Percentiles rank a stretch among this genome's conserved stretches.
Conservation (phyloP, 2,329 filamentous ascomycete species). For the Phaeophleospora eucalypticola region DNA sequence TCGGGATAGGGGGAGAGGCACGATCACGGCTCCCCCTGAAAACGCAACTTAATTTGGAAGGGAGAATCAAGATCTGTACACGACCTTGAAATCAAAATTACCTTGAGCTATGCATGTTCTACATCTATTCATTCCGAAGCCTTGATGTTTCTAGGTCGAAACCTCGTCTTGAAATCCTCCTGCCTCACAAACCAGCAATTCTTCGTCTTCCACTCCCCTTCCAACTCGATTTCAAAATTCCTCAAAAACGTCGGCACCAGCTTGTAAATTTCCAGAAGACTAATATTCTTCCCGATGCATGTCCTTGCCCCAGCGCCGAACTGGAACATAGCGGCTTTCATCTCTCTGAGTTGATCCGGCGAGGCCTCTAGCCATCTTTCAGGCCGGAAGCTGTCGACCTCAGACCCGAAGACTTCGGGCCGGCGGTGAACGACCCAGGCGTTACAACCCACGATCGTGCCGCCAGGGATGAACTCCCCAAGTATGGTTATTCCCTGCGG, state of each 20-base stretch:
- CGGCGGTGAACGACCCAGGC: conserved; percentile 71
- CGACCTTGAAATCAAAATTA: too few species aligned
- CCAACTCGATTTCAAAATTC: conserved; percentile 56
- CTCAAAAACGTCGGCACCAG: conserved; percentile 56
- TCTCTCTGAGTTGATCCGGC: conserved; percentile 57
- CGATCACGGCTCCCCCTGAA: too few species aligned
- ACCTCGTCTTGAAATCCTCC: conserved; percentile 42
- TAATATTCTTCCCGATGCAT: conserved; percentile 58
- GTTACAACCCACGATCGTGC: conserved; percentile 70
- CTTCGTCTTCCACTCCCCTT: conserved; percentile 44
- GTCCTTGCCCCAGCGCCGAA: conserved; percentile 69
- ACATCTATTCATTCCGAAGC: too few species aligned
- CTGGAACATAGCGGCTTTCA: conserved; percentile 68
- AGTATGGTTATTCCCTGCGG: conserved; percentile 59
- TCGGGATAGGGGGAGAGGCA: too few species aligned
- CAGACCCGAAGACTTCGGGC: conserved; percentile 62
- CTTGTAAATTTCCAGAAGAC: conserved; percentile 49
- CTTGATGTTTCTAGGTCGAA: conserved; percentile 34
- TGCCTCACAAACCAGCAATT: conserved; percentile 55
- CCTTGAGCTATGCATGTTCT: too few species aligned
- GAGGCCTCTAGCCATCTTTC: conserved; percentile 61
- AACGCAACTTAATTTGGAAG: background rate
- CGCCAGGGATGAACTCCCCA: conserved; percentile 60
- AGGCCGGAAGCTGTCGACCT: conserved; percentile 63
- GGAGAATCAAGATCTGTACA: too few species aligned